Percentiles rank a stretch among this genome's conserved stretches.
phyloP scores from a whole-genome alignment of 768 basidiomycete genomes.

The Hypholoma fasciculare region DNA sequence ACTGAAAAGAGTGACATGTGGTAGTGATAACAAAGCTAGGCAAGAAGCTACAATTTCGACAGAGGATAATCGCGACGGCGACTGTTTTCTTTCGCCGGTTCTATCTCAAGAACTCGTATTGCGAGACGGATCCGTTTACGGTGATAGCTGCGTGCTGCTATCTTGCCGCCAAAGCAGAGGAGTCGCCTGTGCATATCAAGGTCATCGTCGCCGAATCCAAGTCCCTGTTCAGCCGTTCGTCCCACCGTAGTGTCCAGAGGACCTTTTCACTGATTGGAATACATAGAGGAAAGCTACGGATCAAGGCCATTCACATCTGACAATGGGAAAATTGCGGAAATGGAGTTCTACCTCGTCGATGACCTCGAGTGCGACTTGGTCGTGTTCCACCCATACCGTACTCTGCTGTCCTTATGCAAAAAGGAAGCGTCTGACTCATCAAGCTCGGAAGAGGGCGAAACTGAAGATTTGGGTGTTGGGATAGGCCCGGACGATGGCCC shows the following conservation, averaged over 20 bases:
- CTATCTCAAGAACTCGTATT: conserved; percentile 93
- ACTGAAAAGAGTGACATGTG: background rate
- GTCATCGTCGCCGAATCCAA: conserved; percentile 85
- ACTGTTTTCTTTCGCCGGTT: conserved; percentile 96
- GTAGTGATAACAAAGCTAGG: conserved; percentile 86
- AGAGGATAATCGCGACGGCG: conserved; percentile 92
- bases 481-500: conserved; percentile 51
- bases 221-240: conserved; percentile 69
- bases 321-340: conserved; percentile 91
- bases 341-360: conserved; percentile 98
- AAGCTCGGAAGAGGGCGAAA: conserved; percentile 49
- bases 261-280: background rate
- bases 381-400: conserved; percentile 94
- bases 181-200: conserved; percentile 94
- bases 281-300: conserved; percentile 62
- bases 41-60: conserved; percentile 78
- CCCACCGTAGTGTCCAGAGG: background rate
- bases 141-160: conserved; percentile 94
- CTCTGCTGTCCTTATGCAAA: conserved; percentile 75
- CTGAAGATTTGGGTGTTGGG: conserved; percentile 56
- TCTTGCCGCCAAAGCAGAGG: conserved; percentile 96
- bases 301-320: conserved; percentile 84
- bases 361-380: conserved; percentile 94
- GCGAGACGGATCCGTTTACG: conserved; percentile 93
- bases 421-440: conserved; percentile 41